Percentiles rank a stretch among this genome's conserved stretches.
These are phyloP conservation scores for Stachybotrys elegans DNA, from an alignment of 2,329 filamentous ascomycete species.

Conservation along the genomic window DNA sequence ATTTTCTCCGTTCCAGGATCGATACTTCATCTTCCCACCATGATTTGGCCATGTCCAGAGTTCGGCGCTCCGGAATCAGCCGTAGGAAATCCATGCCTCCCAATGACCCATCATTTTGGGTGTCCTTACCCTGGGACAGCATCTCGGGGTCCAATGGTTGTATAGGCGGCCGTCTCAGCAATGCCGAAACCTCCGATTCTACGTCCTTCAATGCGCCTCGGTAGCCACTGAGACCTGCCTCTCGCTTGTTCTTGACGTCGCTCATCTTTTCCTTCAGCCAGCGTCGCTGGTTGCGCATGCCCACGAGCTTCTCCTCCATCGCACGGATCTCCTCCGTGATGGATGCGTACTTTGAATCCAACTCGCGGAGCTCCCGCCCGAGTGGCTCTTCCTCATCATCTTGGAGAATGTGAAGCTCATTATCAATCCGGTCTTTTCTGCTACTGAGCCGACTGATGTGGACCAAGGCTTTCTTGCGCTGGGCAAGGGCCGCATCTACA, in stretches of 20 bases:
- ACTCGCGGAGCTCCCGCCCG: slow-evolving; percentile 54
- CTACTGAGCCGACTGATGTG: slow-evolving; percentile 50
- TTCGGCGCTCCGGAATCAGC: slow-evolving; percentile 60
- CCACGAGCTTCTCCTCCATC: slow-evolving; percentile 58
- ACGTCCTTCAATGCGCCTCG: slow-evolving; percentile 61
- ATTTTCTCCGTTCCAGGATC: slow-evolving; percentile 48
- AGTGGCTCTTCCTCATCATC: slow-evolving; percentile 52
- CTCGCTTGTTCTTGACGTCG: slow-evolving; percentile 59
- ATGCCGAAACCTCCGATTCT: slow-evolving; percentile 54
- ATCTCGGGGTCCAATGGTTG: slow-evolving; percentile 46
- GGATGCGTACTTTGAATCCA: slow-evolving; percentile 47
- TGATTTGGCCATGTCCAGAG: slow-evolving; percentile 62
- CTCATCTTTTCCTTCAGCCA: slow-evolving; percentile 55
- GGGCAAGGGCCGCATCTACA: slow-evolving; percentile 50
- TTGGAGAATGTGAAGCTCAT: slow-evolving; percentile 50
- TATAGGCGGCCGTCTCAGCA: slow-evolving; percentile 55
- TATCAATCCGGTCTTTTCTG: slow-evolving; percentile 43
- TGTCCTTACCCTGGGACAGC: slow-evolving; percentile 17
- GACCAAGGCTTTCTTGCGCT: slow-evolving; percentile 52
- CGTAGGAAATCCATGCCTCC: slow-evolving; percentile 51
- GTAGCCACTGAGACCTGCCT: slow-evolving; percentile 69
- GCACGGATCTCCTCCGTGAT: slow-evolving; percentile 61
- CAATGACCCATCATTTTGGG: slow-evolving; percentile 19
- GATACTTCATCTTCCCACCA: slow-evolving; percentile 65
- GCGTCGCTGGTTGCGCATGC: slow-evolving; percentile 55